Percentiles rank a stretch among this genome's conserved stretches.
phyloP scores from a whole-genome alignment of 768 basidiomycete genomes.

The Coprinopsis cinerea region DNA sequence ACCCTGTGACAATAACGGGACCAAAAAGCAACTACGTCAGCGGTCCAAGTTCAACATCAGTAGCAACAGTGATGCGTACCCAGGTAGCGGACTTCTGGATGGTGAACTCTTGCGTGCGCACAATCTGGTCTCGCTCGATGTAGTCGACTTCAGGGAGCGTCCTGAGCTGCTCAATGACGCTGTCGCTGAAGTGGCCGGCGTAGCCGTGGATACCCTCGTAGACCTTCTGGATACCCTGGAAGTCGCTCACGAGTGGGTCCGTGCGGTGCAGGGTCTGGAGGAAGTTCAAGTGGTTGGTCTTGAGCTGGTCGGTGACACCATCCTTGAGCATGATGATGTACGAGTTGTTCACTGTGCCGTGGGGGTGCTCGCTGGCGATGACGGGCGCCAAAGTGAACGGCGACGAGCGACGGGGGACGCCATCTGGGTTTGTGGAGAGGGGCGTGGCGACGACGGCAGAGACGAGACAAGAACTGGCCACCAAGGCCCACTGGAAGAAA shows the following conservation, averaged over 20 bases:
- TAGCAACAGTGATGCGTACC: slow-evolving; percentile 61
- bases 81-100: slow-evolving; percentile 75
- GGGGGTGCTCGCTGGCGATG: slow-evolving; percentile 50
- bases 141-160: slow-evolving; percentile 85
- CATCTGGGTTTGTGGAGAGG: slow-evolving; percentile 40
- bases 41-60: slow-evolving; percentile 8
- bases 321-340: slow-evolving; percentile 91
- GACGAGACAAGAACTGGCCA: slow-evolving; percentile 35
- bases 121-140: slow-evolving; percentile 91
- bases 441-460: slow-evolving; percentile 37
- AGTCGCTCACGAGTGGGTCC: slow-evolving; percentile 42
- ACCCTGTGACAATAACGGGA: slow-evolving; percentile 48
- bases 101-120: slow-evolving; percentile 54
- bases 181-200: slow-evolving; percentile 68
- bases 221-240: slow-evolving; percentile 63
- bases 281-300: slow-evolving; percentile 77
- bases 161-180: slow-evolving; percentile 71
- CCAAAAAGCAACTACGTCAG: slow-evolving; percentile 3
- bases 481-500: slow-evolving; percentile 35
- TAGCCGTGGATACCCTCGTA: slow-evolving; percentile 77
- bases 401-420: slow-evolving; percentile 29
- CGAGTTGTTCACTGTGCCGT: slow-evolving; percentile 79
- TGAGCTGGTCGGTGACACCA: slow-evolving; percentile 46
- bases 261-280: slow-evolving; percentile 56
- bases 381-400: slow-evolving; percentile 58